These are phyloP conservation scores for Plantago major DNA, from an alignment of 257 asterid genomes.

Conservation along the genomic window DNA sequence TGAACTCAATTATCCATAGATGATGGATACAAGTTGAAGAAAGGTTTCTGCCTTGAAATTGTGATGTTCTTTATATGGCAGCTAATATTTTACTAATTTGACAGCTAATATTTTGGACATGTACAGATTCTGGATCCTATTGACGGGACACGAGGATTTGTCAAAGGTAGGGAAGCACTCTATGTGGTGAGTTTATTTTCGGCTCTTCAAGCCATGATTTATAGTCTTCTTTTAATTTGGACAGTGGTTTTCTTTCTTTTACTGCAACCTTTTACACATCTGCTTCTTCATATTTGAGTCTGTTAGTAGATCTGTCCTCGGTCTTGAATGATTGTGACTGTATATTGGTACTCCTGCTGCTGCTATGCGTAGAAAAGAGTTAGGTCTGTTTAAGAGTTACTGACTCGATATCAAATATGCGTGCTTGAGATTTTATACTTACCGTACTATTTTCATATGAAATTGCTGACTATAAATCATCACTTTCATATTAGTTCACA, in stretches of 20 bases:
- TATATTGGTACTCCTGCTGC: conserved; percentile 3
- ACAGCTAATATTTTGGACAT: conserved; percentile 15
- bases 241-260: conserved; percentile 11
- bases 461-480: too few relatives aligned
- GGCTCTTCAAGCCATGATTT: conserved; percentile 11
- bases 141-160: conserved; percentile 95
- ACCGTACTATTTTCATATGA: too few relatives aligned
- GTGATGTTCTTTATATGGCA: not conserved
- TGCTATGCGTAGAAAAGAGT: not conserved
- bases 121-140: conserved; percentile 93
- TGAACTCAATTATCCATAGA: not conserved
- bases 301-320: conserved; percentile 2
- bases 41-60: conserved; percentile 10
- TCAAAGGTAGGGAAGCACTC: conserved; percentile 81
- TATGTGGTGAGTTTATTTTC: conserved; percentile 74
- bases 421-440: too few relatives aligned
- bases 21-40: not conserved
- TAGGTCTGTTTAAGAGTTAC: too few relatives aligned
- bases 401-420: too few relatives aligned
- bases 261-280: not conserved
- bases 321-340: conserved; percentile 6
- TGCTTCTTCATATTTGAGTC: conserved; percentile 3
- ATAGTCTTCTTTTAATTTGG: conserved; percentile 10
- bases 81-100: conserved; percentile 12
- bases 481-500: too few relatives aligned